Evolutionary conservation across 192 early-diverging fungal species (phyloP).

Genomic region (Backusella morwellensis): DNA sequence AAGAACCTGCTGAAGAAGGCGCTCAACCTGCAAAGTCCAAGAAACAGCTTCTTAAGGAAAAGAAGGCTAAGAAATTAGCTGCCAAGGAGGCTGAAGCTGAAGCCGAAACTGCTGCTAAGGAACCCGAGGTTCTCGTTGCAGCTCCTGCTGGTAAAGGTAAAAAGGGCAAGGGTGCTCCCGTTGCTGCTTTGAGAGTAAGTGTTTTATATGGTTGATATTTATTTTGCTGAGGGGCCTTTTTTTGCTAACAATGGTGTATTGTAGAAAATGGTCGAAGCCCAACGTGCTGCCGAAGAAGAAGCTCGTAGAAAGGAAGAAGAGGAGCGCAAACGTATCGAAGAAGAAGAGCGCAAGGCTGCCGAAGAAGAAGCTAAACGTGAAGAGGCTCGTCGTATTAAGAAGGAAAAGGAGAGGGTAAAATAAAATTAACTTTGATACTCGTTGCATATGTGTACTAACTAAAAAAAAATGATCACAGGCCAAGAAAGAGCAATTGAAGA

Average conservation of each 20-base stretch:
- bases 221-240: slow-evolving; percentile 24
- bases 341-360: slow-evolving; percentile 61
- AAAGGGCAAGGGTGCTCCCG: slow-evolving; percentile 54
- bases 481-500: slow-evolving; percentile 86
- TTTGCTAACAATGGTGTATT: background rate
- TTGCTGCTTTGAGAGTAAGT: slow-evolving; percentile 54
- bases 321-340: slow-evolving; percentile 60
- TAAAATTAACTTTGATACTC: background rate
- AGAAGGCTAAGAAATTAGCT: slow-evolving; percentile 55
- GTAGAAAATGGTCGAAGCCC: slow-evolving; percentile 70
- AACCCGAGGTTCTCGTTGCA: slow-evolving; percentile 18
- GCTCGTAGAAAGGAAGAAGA: slow-evolving; percentile 62
- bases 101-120: slow-evolving; percentile 18
- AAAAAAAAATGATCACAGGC: slow-evolving; percentile 39
- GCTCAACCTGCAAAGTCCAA: slow-evolving; percentile 41
- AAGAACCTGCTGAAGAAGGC: slow-evolving; percentile 20
- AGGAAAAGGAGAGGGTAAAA: slow-evolving; percentile 73
- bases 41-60: slow-evolving; percentile 54
- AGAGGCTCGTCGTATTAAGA: slow-evolving; percentile 72
- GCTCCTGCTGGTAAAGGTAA: slow-evolving; percentile 44
- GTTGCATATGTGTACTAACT: background rate
- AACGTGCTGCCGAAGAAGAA: slow-evolving; percentile 79
- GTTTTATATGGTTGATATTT: background rate
- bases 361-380: slow-evolving; percentile 80
- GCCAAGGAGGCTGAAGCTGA: slow-evolving; percentile 40